Evolutionary conservation across 2,329 filamentous ascomycete genomes (phyloP).

Genomic region (Colletotrichum lindemuthianum): DNA sequence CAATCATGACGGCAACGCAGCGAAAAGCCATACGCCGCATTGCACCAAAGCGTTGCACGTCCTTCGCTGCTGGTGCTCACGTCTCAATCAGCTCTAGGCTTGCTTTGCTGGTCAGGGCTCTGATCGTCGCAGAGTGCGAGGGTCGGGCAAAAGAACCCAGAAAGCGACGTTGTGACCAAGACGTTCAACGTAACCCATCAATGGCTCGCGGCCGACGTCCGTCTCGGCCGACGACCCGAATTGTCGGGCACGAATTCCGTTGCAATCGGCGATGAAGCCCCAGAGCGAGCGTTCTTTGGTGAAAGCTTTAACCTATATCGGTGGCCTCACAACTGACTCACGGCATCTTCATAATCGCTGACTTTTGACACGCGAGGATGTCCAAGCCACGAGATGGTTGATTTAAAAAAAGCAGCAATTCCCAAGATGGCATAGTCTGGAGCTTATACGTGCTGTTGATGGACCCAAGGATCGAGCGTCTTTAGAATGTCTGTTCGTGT

Average conservation of each 20-base stretch:
- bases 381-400: slow-evolving; percentile 9
- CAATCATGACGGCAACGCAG: too few species aligned
- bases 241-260: background rate
- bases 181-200: too few species aligned
- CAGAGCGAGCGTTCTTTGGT: background rate
- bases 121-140: slow-evolving; percentile 8
- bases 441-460: background rate
- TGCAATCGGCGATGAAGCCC: slow-evolving; percentile 14
- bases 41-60: background rate
- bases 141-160: background rate
- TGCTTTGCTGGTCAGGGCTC: background rate
- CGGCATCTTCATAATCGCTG: background rate
- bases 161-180: background rate
- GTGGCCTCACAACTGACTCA: background rate
- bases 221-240: slow-evolving; percentile 1
- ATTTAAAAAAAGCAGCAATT: slow-evolving; percentile 20
- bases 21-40: too few species aligned
- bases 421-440: slow-evolving; percentile 7
- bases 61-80: background rate
- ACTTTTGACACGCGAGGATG: slow-evolving; percentile 19
- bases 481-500: slow-evolving; percentile 3
- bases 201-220: background rate
- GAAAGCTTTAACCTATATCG: background rate
- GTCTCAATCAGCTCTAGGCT: slow-evolving; percentile 3
- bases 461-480: slow-evolving; percentile 1